phyloP scores from a whole-genome alignment of 371 early-diverging fungal genomes.

The Actinomortierella wolfii region DNA sequence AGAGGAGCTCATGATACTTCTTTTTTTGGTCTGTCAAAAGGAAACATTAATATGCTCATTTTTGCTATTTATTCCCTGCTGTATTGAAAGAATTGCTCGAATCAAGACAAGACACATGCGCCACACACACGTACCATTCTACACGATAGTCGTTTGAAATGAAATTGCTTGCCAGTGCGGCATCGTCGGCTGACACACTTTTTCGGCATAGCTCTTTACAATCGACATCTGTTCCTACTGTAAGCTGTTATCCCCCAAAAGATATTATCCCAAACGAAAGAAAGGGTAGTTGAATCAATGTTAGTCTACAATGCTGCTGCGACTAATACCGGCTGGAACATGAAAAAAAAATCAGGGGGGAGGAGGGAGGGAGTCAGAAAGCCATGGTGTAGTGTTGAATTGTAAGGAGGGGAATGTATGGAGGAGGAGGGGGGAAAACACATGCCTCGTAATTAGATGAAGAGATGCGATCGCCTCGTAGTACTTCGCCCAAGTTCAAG shows the following conservation, averaged over 20 bases:
- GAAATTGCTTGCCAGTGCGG: conserved; percentile 51
- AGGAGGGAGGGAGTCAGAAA: not conserved
- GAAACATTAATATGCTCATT: not conserved
- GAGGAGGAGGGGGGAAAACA: not conserved
- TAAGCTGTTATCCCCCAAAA: no score
- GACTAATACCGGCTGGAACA: no score
- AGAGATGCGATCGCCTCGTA: conserved; percentile 83
- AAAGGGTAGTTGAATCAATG: not conserved
- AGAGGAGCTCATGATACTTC: not conserved
- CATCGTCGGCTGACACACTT: conserved; percentile 44
- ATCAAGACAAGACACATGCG: not conserved
- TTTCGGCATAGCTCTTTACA: conserved; percentile 56
- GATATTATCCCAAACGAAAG: no score
- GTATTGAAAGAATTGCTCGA: not conserved
- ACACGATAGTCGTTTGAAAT: conserved; percentile 59
- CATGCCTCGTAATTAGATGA: conserved; percentile 54
- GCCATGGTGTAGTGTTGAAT: conserved; percentile 3
- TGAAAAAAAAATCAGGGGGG: no score
- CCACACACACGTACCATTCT: conserved; percentile 47
- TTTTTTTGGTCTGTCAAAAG: not conserved
- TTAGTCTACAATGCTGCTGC: no score
- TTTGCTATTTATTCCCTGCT: not conserved
- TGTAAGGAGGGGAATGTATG: not conserved
- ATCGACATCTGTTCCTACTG: conserved; percentile 46
- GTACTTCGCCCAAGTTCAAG: conserved; percentile 77